A percentile compares a stretch with the other conserved stretches of the same genome.
Evolutionary conservation across 768 basidiomycete genomes (phyloP).

Genomic region (Xanthoconium stramineum): DNA sequence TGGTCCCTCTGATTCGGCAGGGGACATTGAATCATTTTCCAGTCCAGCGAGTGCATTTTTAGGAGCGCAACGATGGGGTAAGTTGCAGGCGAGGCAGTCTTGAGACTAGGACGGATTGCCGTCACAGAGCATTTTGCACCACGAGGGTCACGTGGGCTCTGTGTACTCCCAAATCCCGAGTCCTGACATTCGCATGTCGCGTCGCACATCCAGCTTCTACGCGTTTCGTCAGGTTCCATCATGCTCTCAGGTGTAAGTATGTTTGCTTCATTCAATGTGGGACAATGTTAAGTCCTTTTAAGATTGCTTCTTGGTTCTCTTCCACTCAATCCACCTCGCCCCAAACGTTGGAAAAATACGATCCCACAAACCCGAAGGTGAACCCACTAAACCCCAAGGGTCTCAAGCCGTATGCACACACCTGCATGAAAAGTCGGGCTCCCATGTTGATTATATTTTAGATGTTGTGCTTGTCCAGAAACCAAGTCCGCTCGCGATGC

Average conservation of each 20-base stretch:
- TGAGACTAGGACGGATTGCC: too few relatives aligned
- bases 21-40: too few relatives aligned
- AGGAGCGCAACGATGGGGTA: too few relatives aligned
- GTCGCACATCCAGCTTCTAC: too few relatives aligned
- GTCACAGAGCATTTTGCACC: too few relatives aligned
- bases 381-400: conserved; percentile 93
- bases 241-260: conserved; percentile 45
- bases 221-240: background rate
- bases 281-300: background rate
- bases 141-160: background rate
- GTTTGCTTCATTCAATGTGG: background rate
- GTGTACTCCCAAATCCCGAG: background rate
- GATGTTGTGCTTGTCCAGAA: conserved; percentile 94
- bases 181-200: too few relatives aligned
- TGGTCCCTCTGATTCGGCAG: too few relatives aligned
- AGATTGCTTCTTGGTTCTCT: conserved; percentile 62
- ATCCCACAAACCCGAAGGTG: conserved; percentile 72
- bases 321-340: conserved; percentile 30
- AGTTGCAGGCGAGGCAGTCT: too few relatives aligned
- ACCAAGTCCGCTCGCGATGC: conserved; percentile 92
- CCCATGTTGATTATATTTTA: conserved; percentile 30
- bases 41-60: too few relatives aligned
- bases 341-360: conserved; percentile 44
- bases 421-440: background rate
- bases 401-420: conserved; percentile 79